phyloP scores from a whole-genome alignment of 2,329 filamentous ascomycete species.

The Microcera coccophila region DNA sequence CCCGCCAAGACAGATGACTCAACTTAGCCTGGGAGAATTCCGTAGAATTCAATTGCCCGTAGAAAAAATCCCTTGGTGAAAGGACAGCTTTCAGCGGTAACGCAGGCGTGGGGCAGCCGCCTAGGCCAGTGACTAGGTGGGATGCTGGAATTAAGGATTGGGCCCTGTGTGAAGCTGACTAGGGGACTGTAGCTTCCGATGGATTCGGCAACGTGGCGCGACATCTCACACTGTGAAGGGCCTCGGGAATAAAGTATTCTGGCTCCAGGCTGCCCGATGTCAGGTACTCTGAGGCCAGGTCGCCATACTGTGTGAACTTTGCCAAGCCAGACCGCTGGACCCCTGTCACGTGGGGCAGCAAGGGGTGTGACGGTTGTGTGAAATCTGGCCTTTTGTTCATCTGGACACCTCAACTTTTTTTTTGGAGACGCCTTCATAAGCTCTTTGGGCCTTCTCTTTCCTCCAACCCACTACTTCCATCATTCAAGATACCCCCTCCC shows the following conservation, averaged over 20 bases:
- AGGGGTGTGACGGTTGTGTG: constrained; percentile 29
- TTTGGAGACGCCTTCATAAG: constrained; percentile 37
- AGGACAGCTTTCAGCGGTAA: background rate
- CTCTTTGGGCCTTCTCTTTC: constrained; percentile 26
- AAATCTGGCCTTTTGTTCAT: constrained; percentile 50
- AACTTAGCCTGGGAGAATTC: background rate
- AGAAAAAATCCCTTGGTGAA: background rate
- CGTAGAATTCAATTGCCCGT: background rate
- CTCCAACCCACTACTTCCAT: constrained; percentile 27
- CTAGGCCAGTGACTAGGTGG: background rate
- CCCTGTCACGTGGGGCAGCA: constrained; percentile 33
- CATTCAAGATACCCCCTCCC: constrained; percentile 29
- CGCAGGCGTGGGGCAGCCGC: background rate
- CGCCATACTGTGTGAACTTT: too few species aligned
- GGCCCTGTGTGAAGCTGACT: background rate
- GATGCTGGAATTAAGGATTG: background rate
- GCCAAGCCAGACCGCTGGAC: constrained; percentile 6
- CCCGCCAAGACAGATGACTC: too few species aligned
- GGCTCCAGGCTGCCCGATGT: too few species aligned
- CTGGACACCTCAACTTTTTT: constrained; percentile 45
- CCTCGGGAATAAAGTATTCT: background rate
- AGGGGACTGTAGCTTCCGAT: background rate
- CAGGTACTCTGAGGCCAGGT: too few species aligned
- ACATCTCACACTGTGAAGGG: background rate
- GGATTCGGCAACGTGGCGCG: background rate